Percentiles rank a stretch among this genome's conserved stretches.
These are phyloP conservation scores for Pseudoscleropodium purum DNA, from an alignment of 225 moss, liverwort and hornwort species.

Conservation along the genomic window DNA sequence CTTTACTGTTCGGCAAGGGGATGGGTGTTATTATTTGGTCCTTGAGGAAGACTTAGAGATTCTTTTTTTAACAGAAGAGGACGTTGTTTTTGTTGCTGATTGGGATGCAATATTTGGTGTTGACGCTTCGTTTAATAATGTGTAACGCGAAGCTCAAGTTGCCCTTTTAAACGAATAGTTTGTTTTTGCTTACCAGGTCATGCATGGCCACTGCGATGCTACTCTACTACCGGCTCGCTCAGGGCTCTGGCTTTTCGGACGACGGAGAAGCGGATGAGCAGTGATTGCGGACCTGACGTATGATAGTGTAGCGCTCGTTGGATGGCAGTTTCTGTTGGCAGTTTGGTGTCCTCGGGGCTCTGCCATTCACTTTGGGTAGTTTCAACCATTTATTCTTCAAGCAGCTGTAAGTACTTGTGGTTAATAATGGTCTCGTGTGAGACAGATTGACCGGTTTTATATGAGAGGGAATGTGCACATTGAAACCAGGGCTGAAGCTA, in stretches of 20 bases:
- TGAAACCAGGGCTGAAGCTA: not conserved
- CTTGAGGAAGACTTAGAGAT: not conserved
- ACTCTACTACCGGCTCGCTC: conserved; percentile 54
- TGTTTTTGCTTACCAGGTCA: conserved; percentile 24
- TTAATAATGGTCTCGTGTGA: not conserved
- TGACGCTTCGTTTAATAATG: not conserved
- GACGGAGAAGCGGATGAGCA: conserved; percentile 31
- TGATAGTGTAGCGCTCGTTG: not conserved
- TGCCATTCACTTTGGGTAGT: not conserved
- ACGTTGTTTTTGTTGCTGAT: not conserved
- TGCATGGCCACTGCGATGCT: conserved; percentile 56
- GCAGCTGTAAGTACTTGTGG: not conserved
- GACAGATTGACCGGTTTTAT: not conserved
- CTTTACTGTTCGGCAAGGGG: not conserved
- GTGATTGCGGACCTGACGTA: not conserved
- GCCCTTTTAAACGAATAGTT: not conserved
- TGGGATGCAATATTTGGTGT: not conserved
- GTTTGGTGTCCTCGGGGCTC: not conserved
- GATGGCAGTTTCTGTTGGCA: too few species aligned
- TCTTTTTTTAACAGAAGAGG: not conserved
- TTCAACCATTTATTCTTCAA: not conserved
- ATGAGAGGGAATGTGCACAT: not conserved
- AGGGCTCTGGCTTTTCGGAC: conserved; percentile 17
- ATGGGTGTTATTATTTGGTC: not conserved
- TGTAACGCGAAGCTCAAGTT: not conserved